Conservation (phyloP, 2,329 filamentous ascomycete species). For the Nemania serpens region DNA sequence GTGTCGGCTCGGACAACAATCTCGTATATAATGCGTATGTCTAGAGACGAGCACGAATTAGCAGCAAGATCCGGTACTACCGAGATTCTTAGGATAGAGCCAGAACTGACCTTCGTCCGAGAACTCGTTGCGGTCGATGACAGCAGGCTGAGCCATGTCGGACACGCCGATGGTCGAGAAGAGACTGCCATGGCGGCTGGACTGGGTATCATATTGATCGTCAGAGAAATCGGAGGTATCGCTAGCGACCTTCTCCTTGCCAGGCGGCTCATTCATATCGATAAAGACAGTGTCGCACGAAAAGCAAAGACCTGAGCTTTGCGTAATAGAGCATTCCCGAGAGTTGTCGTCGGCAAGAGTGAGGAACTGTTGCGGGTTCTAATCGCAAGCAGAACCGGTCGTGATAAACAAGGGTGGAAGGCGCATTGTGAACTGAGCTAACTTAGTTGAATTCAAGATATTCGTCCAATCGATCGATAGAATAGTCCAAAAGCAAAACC, state of each 20-base stretch:
- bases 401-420: constrained; percentile 27
- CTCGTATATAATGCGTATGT: constrained; percentile 77
- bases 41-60: constrained; percentile 43
- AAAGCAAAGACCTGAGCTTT: constrained; percentile 21
- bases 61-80: neutral
- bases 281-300: constrained; percentile 24
- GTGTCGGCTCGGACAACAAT: constrained; percentile 75
- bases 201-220: constrained; percentile 11
- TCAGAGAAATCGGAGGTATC: constrained; percentile 32
- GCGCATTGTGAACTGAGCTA: constrained; percentile 30
- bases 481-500: neutral
- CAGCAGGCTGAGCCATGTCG: constrained; percentile 18
- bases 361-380: constrained; percentile 29
- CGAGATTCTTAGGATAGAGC: neutral
- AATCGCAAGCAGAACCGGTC: constrained; percentile 29
- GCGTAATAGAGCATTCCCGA: constrained; percentile 30
- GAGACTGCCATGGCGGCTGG: constrained; percentile 19
- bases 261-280: constrained; percentile 24
- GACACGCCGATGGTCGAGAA: constrained; percentile 28
- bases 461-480: neutral
- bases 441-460: neutral
- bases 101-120: constrained; percentile 34
- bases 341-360: constrained; percentile 18
- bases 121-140: constrained; percentile 33
- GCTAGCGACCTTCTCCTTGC: constrained; percentile 24